phyloP scores from a whole-genome alignment of 2,329 filamentous ascomycete species.

The Curvularia hawaiiensis region DNA sequence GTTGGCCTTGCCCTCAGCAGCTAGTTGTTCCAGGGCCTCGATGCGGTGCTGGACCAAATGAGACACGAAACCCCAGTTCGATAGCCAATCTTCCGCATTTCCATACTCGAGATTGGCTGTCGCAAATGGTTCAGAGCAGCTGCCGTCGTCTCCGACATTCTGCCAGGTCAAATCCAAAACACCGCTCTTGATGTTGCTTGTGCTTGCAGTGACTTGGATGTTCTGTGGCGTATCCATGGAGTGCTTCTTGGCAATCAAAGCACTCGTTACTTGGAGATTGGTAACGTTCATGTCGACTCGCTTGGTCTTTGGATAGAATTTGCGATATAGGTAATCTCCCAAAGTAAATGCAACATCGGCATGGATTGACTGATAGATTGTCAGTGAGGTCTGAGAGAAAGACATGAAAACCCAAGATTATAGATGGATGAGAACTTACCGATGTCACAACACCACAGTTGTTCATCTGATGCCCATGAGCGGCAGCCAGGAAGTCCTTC shows the following conservation, averaged over 20 bases:
- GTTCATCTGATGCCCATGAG: conserved; percentile 22
- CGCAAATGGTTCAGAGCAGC: conserved; percentile 8
- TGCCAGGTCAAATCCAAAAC: conserved; percentile 14
- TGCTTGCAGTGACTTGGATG: conserved; percentile 13
- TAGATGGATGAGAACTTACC: conserved; percentile 8
- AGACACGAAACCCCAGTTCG: conserved; percentile 20
- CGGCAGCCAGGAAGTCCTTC: conserved; percentile 16
- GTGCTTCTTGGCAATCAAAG: conserved; percentile 3
- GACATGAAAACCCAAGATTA: neutral
- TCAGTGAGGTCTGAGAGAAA: conserved; percentile 18
- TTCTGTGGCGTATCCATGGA: conserved; percentile 6
- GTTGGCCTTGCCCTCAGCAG: conserved; percentile 17
- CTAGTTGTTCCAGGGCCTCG: conserved; percentile 19
- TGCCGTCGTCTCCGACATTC: conserved; percentile 10
- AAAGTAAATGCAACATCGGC: conserved; percentile 59
- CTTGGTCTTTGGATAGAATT: neutral
- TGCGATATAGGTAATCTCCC: conserved; percentile 49
- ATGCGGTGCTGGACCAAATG: conserved; percentile 26
- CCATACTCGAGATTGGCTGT: conserved; percentile 10
- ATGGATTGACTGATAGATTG: conserved; percentile 40
- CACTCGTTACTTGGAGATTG: neutral
- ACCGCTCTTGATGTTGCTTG: conserved; percentile 11
- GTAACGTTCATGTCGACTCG: neutral
- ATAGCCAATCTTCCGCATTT: conserved; percentile 18
- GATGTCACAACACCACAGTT: conserved; percentile 37